These are phyloP conservation scores for Colletotrichum horii DNA, from an alignment of 2,329 filamentous ascomycete species.

Conservation along the genomic window DNA sequence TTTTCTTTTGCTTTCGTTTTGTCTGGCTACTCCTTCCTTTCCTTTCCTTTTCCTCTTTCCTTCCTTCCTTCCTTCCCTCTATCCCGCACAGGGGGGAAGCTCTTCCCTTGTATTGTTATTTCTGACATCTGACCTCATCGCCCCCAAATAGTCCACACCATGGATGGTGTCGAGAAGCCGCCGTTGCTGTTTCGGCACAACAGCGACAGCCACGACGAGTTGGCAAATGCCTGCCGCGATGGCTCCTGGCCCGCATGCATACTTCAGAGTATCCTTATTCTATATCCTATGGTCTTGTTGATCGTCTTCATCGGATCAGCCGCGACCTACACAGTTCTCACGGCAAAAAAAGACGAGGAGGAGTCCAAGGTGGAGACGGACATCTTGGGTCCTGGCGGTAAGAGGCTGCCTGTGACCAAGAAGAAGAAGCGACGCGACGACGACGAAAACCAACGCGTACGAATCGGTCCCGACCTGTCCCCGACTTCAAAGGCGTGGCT, in stretches of 20 bases:
- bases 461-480: constrained; percentile 44
- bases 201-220: neutral
- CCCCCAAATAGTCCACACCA: constrained; percentile 28
- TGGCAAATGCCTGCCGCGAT: constrained; percentile 5
- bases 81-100: constrained; percentile 8
- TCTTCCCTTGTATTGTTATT: constrained; percentile 14
- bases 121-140: constrained; percentile 15
- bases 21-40: neutral
- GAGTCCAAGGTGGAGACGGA: constrained; percentile 47
- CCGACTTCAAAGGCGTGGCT: constrained; percentile 74
- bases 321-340: constrained; percentile 58
- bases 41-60: neutral
- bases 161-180: constrained; percentile 37
- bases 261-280: constrained; percentile 52
- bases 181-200: constrained; percentile 11
- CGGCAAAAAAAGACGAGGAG: constrained; percentile 53
- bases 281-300: constrained; percentile 59
- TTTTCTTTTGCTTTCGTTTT: neutral
- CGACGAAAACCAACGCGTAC: constrained; percentile 33
- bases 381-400: constrained; percentile 82
- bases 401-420: constrained; percentile 77
- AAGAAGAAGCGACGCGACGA: constrained; percentile 50
- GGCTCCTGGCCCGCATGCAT: constrained; percentile 31
- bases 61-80: neutral
- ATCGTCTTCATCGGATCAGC: constrained; percentile 55